Conservation (phyloP, 2,329 filamentous ascomycete genomes). For the Parafenestella ontariensis region DNA sequence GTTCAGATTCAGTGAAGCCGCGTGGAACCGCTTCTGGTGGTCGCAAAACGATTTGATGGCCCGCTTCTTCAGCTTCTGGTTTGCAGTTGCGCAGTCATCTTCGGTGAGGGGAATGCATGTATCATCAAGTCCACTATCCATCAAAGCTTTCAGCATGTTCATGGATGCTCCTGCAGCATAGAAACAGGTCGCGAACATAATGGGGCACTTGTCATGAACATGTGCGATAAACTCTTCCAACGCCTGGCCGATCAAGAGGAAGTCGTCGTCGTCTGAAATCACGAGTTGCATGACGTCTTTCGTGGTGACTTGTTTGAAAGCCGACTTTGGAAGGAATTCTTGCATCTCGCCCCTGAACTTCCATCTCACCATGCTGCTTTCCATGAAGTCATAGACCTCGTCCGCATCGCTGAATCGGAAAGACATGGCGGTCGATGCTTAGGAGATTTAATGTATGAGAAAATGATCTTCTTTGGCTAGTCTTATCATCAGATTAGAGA, state of each 20-base stretch:
- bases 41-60: neutral
- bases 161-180: conserved; percentile 3
- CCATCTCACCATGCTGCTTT: conserved; percentile 1
- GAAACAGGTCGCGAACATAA: conserved; percentile 16
- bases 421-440: neutral
- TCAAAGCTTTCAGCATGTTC: conserved; percentile 10
- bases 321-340: conserved; percentile 11
- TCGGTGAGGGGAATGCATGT: conserved; percentile 2
- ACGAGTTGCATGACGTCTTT: conserved; percentile 7
- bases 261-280: conserved; percentile 3
- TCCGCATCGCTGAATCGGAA: neutral
- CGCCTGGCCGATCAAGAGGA: conserved; percentile 3
- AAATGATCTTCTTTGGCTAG: neutral
- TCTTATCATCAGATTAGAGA: neutral
- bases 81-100: neutral
- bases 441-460: neutral
- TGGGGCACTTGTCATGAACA: neutral
- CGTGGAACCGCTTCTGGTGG: conserved; percentile 1
- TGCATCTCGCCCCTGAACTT: conserved; percentile 7
- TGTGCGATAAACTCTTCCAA: conserved; percentile 1
- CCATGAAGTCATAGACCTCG: conserved; percentile 7
- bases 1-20: neutral
- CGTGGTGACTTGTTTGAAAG: conserved; percentile 8
- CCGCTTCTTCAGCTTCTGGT: neutral
- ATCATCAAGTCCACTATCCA: conserved; percentile 14